Percentiles rank a stretch among this genome's conserved stretches.
phyloP scores from a whole-genome alignment of 2,329 filamentous ascomycete genomes.

The Fusarium sp. region DNA sequence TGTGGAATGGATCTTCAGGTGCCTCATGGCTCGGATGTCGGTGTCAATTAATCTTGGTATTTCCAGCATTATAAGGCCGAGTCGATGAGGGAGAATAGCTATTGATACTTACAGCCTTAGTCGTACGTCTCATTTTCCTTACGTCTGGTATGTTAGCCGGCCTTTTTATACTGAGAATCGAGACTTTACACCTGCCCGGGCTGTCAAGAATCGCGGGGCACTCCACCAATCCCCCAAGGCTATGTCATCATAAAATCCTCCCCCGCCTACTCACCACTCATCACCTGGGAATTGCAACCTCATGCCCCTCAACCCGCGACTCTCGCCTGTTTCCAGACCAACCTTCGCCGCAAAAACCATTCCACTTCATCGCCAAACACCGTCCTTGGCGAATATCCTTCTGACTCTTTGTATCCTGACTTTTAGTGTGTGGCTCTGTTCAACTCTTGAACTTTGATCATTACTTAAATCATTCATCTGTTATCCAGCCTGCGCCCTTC shows the following conservation, averaged over 20 bases:
- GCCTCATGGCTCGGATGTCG: background rate
- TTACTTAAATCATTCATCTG: conserved; percentile 12
- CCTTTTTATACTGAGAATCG: background rate
- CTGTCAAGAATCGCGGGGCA: conserved; percentile 32
- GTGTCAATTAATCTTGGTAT: conserved; percentile 9
- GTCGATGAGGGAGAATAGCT: background rate
- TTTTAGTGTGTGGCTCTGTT: conserved; percentile 15
- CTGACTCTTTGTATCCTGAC: conserved; percentile 23
- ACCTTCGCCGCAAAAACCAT: conserved; percentile 31
- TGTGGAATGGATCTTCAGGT: conserved; percentile 19
- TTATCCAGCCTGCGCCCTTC: conserved; percentile 10
- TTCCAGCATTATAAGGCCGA: background rate
- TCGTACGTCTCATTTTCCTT: background rate
- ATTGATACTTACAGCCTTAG: background rate
- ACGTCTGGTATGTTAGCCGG: background rate
- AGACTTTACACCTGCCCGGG: background rate
- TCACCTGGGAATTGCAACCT: conserved; percentile 20
- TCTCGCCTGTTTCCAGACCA: conserved; percentile 30
- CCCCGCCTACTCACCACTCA: conserved; percentile 25
- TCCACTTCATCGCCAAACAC: conserved; percentile 32
- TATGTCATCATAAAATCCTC: conserved; percentile 36
- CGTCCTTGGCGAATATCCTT: conserved; percentile 24
- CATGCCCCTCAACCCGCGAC: conserved; percentile 30
- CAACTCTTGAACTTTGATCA: conserved; percentile 3
- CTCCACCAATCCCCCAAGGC: conserved; percentile 27